A percentile compares a stretch with the other conserved stretches of the same genome.
Evolutionary conservation across 495 filamentous ascomycete species (phyloP).

Genomic region (Tuber magnatum): DNA sequence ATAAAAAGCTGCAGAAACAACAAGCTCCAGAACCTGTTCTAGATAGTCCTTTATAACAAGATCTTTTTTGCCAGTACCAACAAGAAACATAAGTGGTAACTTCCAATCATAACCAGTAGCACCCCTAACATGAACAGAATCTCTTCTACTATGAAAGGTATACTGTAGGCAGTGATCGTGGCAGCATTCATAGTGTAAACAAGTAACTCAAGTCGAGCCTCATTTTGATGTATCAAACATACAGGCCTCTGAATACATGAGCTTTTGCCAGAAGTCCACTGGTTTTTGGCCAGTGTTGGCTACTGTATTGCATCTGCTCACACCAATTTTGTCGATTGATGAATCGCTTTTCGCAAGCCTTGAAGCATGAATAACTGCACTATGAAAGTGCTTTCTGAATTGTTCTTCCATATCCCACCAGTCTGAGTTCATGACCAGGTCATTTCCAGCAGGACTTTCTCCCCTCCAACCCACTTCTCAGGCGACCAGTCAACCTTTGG

Average conservation of each 20-base stretch:
- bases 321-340: no score
- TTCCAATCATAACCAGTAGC: background rate
- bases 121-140: background rate
- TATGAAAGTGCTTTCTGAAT: no score
- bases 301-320: background rate
- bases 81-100: background rate
- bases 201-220: background rate
- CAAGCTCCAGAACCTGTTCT: background rate
- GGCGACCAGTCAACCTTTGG: no score
- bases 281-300: background rate
- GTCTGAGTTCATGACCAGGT: no score
- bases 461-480: no score
- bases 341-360: no score
- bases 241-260: background rate
- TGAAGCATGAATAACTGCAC: no score
- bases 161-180: background rate
- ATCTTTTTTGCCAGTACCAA: background rate
- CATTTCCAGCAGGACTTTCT: no score
- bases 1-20: background rate
- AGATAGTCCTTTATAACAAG: background rate
- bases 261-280: background rate
- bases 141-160: background rate
- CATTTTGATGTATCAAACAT: background rate
- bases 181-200: background rate
- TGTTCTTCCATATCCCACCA: no score